These are phyloP conservation scores for Metschnikowia cerradonensis DNA, from an alignment of 805 yeast species.

Conservation along the genomic window DNA sequence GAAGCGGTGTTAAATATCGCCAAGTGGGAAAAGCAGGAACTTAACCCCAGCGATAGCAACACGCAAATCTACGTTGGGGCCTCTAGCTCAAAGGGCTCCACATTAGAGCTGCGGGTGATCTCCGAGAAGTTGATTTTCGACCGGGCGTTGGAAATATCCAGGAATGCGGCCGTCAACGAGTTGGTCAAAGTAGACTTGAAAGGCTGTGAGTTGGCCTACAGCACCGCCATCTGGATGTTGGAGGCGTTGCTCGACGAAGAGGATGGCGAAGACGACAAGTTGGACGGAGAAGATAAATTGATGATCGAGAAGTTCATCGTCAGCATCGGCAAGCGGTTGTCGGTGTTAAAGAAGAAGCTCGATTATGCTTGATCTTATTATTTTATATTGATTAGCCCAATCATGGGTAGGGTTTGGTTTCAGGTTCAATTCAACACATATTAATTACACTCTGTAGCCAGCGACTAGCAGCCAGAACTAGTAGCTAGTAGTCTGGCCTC, in stretches of 20 bases:
- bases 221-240: slow-evolving; percentile 93
- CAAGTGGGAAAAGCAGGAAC: slow-evolving; percentile 7
- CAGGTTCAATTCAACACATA: not conserved
- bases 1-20: slow-evolving; percentile 42
- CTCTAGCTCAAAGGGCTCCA: slow-evolving; percentile 5
- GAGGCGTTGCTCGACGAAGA: slow-evolving; percentile 68
- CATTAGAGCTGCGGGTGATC: slow-evolving; percentile 32
- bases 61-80: slow-evolving; percentile 11
- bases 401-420: slow-evolving; percentile 4
- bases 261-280: slow-evolving; percentile 31
- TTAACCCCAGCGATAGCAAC: not conserved
- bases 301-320: slow-evolving; percentile 78
- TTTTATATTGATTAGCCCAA: slow-evolving; percentile 1
- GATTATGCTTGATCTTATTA: slow-evolving; percentile 17
- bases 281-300: slow-evolving; percentile 69
- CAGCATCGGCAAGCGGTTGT: slow-evolving; percentile 76
- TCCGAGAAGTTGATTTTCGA: slow-evolving; percentile 89
- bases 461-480: not conserved
- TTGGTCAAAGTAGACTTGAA: slow-evolving; percentile 65
- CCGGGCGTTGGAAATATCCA: slow-evolving; percentile 87
- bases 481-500: slow-evolving; percentile 3
- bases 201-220: slow-evolving; percentile 83
- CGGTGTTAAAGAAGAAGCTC: slow-evolving; percentile 60
- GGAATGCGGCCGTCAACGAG: slow-evolving; percentile 88
- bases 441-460: not conserved